Percentiles rank a stretch among this genome's conserved stretches.
Evolutionary conservation across 179 eudicot genomes (phyloP).

Genomic region (Vitellaria paradoxa): DNA sequence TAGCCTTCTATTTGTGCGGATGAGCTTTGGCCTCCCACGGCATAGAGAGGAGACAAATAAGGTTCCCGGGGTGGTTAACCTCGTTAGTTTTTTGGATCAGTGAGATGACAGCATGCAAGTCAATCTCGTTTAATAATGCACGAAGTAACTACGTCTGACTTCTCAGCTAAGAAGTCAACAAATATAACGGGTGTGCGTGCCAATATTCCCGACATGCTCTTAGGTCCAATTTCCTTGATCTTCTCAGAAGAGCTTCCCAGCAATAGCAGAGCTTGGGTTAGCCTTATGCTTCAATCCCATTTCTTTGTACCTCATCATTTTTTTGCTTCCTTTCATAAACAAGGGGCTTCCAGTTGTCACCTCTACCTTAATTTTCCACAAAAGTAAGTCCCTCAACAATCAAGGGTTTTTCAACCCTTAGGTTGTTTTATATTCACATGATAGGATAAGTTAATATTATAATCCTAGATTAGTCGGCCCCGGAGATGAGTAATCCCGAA

Average conservation of each 20-base stretch:
- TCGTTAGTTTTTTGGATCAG: background rate
- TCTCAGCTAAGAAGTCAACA: background rate
- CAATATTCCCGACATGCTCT: background rate
- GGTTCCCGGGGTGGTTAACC: background rate
- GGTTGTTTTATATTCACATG: no score
- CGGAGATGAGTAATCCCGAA: no score
- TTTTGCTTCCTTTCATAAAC: background rate
- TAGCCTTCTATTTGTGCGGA: no score
- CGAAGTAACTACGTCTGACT: background rate
- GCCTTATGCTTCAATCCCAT: background rate
- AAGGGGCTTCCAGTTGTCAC: background rate
- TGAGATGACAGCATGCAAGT: slow-evolving; percentile 5
- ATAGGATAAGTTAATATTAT: no score
- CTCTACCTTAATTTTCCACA: background rate
- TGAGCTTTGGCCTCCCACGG: no score
- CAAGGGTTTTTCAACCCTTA: background rate
- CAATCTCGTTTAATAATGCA: background rate
- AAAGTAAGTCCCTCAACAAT: background rate
- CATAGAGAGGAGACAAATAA: background rate
- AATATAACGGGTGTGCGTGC: background rate
- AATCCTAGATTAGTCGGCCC: no score
- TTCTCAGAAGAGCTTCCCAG: background rate
- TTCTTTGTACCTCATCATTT: background rate
- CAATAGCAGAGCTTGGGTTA: background rate
- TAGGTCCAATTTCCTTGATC: background rate